Percentiles rank a stretch among this genome's conserved stretches.
phyloP scores from a whole-genome alignment of 2,329 filamentous ascomycete genomes.

The Pseudonectria buxi region DNA sequence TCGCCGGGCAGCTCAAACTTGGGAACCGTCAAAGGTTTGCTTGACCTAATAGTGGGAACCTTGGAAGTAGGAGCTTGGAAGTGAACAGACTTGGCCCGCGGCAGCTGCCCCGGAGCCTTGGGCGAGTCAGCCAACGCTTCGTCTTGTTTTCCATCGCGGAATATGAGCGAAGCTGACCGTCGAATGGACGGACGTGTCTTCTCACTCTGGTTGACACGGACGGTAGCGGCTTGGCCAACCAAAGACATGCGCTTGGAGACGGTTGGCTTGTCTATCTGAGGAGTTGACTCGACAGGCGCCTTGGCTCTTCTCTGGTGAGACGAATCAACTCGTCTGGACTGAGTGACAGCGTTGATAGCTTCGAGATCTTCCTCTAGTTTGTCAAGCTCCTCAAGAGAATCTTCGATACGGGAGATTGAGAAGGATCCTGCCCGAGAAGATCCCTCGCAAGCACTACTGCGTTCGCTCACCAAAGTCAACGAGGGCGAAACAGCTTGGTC shows the following conservation, averaged over 20 bases:
- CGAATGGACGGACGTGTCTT: constrained; percentile 33
- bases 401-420: constrained; percentile 49
- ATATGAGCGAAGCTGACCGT: constrained; percentile 35
- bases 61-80: constrained; percentile 28
- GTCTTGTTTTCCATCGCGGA: constrained; percentile 23
- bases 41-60: constrained; percentile 39
- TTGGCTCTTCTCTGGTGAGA: constrained; percentile 12
- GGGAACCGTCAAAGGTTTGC: constrained; percentile 47
- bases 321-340: constrained; percentile 26
- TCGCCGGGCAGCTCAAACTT: constrained; percentile 59
- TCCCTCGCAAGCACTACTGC: constrained; percentile 28
- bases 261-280: constrained; percentile 7
- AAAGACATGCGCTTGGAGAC: constrained; percentile 23
- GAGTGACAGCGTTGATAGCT: constrained; percentile 37
- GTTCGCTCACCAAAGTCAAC: constrained; percentile 24
- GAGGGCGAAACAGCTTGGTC: constrained; percentile 29
- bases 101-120: constrained; percentile 8
- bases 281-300: constrained; percentile 13
- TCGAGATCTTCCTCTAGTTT: constrained; percentile 56
- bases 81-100: constrained; percentile 13
- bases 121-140: constrained; percentile 7
- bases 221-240: constrained; percentile 31
- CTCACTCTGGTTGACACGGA: constrained; percentile 34
- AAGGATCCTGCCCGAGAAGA: constrained; percentile 25
- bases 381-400: constrained; percentile 57